Percentiles rank a stretch among this genome's conserved stretches.
Conservation (phyloP, 306 rosid species). For the Echinosophora koreensis region DNA sequence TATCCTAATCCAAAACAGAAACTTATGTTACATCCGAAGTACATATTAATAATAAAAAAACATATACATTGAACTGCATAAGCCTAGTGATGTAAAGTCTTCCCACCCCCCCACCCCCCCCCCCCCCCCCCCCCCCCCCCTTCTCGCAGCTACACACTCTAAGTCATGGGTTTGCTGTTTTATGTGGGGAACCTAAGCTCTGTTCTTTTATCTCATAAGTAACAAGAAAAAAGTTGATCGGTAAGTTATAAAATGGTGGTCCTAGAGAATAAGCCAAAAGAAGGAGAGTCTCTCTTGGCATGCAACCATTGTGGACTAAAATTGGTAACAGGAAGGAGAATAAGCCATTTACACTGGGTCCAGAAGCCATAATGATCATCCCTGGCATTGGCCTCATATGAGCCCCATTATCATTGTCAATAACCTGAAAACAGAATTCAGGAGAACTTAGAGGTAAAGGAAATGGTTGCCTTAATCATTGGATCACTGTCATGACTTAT, state of each 20-base stretch:
- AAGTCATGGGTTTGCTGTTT: not conserved
- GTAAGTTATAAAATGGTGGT: not conserved
- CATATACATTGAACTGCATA: constrained; percentile 24
- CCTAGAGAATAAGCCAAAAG: not conserved
- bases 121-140: not conserved
- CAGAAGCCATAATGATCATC: constrained; percentile 61
- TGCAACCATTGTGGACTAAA: not conserved
- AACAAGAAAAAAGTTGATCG: not conserved
- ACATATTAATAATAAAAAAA: not conserved
- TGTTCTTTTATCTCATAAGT: not conserved
- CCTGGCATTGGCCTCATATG: constrained; percentile 93
- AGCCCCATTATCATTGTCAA: constrained; percentile 72
- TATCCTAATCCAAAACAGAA: constrained; percentile 66
- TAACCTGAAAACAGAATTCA: constrained; percentile 66
- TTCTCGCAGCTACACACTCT: not conserved
- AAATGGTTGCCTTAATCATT: constrained; percentile 22
- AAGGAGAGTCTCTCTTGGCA: constrained; percentile 1
- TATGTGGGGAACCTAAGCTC: not conserved
- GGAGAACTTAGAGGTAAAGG: constrained; percentile 35
- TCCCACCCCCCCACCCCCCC: not conserved
- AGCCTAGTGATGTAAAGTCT: constrained; percentile 18
- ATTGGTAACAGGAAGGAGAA: constrained; percentile 33
- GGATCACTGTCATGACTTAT: constrained; percentile 2
- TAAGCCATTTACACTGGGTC: constrained; percentile 58
- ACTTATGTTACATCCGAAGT: constrained; percentile 32